Percentiles rank a stretch among this genome's conserved stretches.
These are phyloP conservation scores for Rhodotorula sp. DNA, from an alignment of 1,284 basidiomycete species.

Conservation along the genomic window DNA sequence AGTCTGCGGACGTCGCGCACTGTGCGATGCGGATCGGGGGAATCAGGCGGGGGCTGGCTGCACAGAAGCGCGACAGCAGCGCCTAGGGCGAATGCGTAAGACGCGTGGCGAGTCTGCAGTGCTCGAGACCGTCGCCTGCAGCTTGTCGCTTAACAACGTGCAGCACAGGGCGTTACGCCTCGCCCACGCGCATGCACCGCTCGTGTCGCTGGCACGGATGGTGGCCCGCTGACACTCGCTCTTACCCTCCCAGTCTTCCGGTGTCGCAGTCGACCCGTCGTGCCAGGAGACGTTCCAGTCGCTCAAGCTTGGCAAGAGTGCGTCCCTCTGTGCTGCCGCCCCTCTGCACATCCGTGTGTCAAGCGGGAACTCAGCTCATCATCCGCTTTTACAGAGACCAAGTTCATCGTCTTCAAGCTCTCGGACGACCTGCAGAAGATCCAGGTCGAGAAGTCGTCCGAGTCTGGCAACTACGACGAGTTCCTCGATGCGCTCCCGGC, in stretches of 20 bases:
- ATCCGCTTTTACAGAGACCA: constrained; percentile 54
- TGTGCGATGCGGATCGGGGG: no score
- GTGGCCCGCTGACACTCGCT: no score
- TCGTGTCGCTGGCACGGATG: no score
- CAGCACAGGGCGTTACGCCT: no score
- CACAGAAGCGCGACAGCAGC: no score
- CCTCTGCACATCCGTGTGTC: not conserved
- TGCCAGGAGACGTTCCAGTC: constrained; percentile 69
- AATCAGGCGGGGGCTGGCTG: no score
- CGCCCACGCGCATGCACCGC: no score
- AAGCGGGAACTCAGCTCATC: not conserved
- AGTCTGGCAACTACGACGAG: constrained; percentile 65
- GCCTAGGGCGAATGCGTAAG: no score
- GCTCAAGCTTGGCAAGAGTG: constrained; percentile 77
- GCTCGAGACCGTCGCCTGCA: no score
- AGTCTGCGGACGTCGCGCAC: no score
- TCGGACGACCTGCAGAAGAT: constrained; percentile 68
- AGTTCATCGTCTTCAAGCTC: constrained; percentile 84
- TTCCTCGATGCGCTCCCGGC: constrained; percentile 78
- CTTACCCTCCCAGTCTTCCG: constrained; percentile 64
- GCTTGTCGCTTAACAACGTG: no score
- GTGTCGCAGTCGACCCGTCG: constrained; percentile 63
- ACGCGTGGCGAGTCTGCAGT: no score
- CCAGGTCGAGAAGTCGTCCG: constrained; percentile 65
- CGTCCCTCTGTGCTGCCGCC: constrained; percentile 11